A percentile compares a stretch with the other conserved stretches of the same genome.
Evolutionary conservation across 1,284 basidiomycete species (phyloP).

Genomic region (Fomitopsis palustris): DNA sequence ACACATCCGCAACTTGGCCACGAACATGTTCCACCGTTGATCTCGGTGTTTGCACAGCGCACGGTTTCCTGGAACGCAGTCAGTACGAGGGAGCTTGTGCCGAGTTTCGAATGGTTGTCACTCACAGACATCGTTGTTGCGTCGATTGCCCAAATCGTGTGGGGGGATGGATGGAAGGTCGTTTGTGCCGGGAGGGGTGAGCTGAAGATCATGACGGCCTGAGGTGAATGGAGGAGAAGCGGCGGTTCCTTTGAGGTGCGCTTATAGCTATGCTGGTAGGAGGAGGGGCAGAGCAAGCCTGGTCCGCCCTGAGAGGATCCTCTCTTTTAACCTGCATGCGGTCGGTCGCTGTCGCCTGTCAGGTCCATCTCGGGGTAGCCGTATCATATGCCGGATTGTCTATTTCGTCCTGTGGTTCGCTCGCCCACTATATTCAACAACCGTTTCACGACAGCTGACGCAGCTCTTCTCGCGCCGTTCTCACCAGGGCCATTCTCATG

Average conservation of each 20-base stretch:
- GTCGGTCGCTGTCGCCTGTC: background rate
- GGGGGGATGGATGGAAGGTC: constrained; percentile 6
- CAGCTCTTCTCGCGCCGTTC: background rate
- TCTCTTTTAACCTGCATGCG: background rate
- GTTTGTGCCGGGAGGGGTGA: constrained; percentile 4
- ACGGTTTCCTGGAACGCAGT: background rate
- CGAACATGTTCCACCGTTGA: constrained; percentile 5
- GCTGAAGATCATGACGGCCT: constrained; percentile 4
- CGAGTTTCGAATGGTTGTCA: background rate
- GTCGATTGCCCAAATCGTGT: constrained; percentile 3
- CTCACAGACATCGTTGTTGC: constrained; percentile 4
- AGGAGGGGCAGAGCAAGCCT: background rate
- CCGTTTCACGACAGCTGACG: background rate
- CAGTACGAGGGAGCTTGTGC: background rate
- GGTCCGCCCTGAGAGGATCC: background rate
- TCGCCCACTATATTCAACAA: background rate
- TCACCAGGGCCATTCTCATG: constrained; percentile 1
- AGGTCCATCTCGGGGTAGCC: background rate
- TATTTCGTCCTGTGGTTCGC: background rate
- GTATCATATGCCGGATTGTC: background rate
- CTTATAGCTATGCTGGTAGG: background rate
- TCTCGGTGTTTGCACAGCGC: constrained; percentile 1
- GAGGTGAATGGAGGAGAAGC: background rate
- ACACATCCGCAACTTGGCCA: constrained; percentile 7
- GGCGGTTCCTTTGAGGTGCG: background rate